Evolutionary conservation across 805 yeast species (phyloP).

Genomic region (Starmerella vaccinii): DNA sequence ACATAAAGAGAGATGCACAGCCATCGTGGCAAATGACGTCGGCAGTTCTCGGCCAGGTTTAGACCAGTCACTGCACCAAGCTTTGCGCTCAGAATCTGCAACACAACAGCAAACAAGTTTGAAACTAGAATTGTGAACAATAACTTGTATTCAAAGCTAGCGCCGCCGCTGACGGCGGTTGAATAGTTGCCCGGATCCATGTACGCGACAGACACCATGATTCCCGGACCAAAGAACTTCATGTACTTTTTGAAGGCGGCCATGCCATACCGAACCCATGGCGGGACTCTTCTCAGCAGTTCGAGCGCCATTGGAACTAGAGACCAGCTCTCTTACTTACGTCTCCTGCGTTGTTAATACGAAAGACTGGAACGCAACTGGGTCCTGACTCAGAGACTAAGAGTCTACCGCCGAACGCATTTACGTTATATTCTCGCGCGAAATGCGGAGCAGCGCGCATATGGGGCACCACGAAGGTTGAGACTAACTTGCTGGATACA

Average conservation of each 20-base stretch:
- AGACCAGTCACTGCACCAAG: slow-evolving; percentile 83
- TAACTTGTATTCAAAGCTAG: slow-evolving; percentile 61
- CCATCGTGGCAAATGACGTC: slow-evolving; percentile 57
- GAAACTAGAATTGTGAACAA: slow-evolving; percentile 64
- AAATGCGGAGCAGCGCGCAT: background rate
- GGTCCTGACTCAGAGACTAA: slow-evolving; percentile 1
- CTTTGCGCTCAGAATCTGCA: slow-evolving; percentile 75
- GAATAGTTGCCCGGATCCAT: slow-evolving; percentile 93
- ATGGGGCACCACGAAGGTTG: background rate
- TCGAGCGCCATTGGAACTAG: slow-evolving; percentile 1
- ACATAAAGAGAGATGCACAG: slow-evolving; percentile 53
- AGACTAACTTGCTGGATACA: background rate
- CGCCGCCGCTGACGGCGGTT: slow-evolving; percentile 83
- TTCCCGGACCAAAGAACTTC: slow-evolving; percentile 75
- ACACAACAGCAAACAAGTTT: slow-evolving; percentile 71
- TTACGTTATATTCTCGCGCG: slow-evolving; percentile 5
- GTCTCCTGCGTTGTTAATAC: background rate
- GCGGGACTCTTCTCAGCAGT: slow-evolving; percentile 9
- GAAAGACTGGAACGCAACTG: background rate
- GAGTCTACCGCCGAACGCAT: background rate
- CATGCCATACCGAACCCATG: slow-evolving; percentile 4
- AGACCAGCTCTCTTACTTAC: background rate
- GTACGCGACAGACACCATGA: slow-evolving; percentile 80
- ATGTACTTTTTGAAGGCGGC: slow-evolving; percentile 42
- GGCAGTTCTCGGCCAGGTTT: slow-evolving; percentile 77